A percentile compares a stretch with the other conserved stretches of the same genome.
Conservation (phyloP, 1,284 basidiomycete species). For the Bjerkandera adusta region DNA sequence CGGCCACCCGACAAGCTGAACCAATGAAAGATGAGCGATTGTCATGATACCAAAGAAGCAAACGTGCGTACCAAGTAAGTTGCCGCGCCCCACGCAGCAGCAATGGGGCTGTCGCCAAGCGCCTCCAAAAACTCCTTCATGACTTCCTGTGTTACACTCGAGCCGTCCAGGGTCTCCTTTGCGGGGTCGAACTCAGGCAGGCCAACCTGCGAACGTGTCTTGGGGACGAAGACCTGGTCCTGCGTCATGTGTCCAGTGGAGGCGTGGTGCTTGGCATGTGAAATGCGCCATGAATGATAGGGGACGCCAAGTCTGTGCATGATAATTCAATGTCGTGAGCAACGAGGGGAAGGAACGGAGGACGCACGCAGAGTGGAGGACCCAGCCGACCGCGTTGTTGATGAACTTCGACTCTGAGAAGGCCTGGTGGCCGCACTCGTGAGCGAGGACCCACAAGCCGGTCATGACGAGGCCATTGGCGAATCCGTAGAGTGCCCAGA, state of each 20-base stretch:
- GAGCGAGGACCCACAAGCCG: conserved; percentile 92
- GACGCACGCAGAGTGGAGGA: conserved; percentile 84
- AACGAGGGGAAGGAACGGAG: conserved; percentile 8
- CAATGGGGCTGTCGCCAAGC: conserved; percentile 91
- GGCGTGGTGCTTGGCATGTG: conserved; percentile 96
- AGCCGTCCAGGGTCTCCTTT: conserved; percentile 69
- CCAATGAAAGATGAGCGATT: conserved; percentile 5
- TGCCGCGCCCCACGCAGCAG: conserved; percentile 62
- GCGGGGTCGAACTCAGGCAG: conserved; percentile 64
- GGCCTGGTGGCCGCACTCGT: conserved; percentile 94
- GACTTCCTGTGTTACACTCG: conserved; percentile 68
- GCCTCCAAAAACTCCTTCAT: conserved; percentile 85
- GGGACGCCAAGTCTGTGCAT: conserved; percentile 82
- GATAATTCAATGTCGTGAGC: conserved; percentile 4
- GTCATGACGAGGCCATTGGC: conserved; percentile 87
- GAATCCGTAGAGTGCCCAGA: conserved; percentile 87
- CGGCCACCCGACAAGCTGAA: conserved; percentile 82
- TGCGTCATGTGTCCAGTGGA: conserved; percentile 93
- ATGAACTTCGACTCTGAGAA: conserved; percentile 94
- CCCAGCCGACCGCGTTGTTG: conserved; percentile 94
- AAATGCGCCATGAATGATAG: conserved; percentile 98
- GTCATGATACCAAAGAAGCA: not conserved
- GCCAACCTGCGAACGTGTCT: conserved; percentile 76
- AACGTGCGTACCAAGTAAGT: conserved; percentile 64
- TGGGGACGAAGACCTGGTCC: conserved; percentile 96